Evolutionary conservation across 2,329 filamentous ascomycete species (phyloP).

Genomic region (Zalaria sp.): DNA sequence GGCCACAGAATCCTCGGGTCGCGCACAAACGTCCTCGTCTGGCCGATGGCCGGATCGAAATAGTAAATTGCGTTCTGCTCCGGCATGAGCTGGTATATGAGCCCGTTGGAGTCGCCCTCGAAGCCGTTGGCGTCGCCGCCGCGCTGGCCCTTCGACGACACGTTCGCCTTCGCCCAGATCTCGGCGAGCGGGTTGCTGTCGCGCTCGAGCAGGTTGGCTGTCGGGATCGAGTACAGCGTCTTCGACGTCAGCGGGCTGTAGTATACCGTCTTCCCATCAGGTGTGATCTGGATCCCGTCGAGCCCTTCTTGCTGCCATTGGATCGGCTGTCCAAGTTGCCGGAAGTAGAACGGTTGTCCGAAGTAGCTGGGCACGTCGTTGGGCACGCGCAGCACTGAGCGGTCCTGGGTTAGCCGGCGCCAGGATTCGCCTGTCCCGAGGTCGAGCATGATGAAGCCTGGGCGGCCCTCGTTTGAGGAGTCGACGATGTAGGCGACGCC

Average conservation of each 20-base stretch:
- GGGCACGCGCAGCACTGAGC: constrained; percentile 15
- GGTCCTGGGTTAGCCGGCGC: constrained; percentile 23
- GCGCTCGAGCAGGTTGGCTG: constrained; percentile 17
- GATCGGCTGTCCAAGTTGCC: constrained; percentile 12
- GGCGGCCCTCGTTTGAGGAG: constrained; percentile 30
- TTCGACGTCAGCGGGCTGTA: constrained; percentile 26
- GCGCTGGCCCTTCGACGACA: constrained; percentile 30
- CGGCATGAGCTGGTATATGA: constrained; percentile 33
- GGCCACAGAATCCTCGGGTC: constrained; percentile 32
- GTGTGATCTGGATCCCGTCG: constrained; percentile 30
- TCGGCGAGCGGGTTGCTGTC: constrained; percentile 20
- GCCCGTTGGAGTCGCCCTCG: constrained; percentile 27
- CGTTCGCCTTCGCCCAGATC: constrained; percentile 29
- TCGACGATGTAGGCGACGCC: constrained; percentile 34
- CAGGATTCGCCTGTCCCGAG: constrained; percentile 27
- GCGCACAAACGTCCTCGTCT: constrained; percentile 23
- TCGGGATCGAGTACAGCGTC: constrained; percentile 20
- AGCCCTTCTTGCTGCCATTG: constrained; percentile 18
- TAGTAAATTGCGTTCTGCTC: constrained; percentile 31
- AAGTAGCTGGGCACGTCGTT: constrained; percentile 18
- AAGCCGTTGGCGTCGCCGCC: constrained; percentile 34
- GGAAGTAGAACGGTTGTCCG: constrained; percentile 17
- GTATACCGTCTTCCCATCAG: constrained; percentile 29
- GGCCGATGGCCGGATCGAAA: constrained; percentile 24
- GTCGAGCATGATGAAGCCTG: constrained; percentile 32